Percentiles rank a stretch among this genome's conserved stretches.
Conservation (phyloP, 768 basidiomycete genomes). For the Lactarius sp. region DNA sequence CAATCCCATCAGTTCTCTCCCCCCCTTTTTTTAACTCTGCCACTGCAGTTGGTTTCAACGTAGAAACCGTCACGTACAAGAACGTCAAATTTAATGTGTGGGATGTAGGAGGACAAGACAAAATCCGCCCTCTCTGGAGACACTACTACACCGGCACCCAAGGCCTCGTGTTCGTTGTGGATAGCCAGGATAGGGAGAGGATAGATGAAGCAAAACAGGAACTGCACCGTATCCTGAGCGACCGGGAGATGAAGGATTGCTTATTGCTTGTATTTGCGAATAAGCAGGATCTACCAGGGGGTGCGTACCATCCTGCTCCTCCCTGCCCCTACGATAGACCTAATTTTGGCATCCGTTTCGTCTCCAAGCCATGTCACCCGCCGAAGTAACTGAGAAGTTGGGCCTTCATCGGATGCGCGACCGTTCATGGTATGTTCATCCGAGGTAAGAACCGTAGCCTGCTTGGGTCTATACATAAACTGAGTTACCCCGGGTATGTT, state of each 20-base stretch:
- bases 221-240: constrained; percentile 90
- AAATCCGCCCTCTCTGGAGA: constrained; percentile 96
- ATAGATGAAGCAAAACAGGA: constrained; percentile 97
- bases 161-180: constrained; percentile 96
- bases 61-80: constrained; percentile 99
- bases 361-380: constrained; percentile 89
- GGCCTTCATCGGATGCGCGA: constrained; percentile 95
- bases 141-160: constrained; percentile 99
- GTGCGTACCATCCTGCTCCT: constrained; percentile 40
- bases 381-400: constrained; percentile 96
- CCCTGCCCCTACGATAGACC: background rate
- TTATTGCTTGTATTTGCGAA: constrained; percentile 97
- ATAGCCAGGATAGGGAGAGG: constrained; percentile 91
- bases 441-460: constrained; percentile 57
- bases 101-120: constrained; percentile 99
- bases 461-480: background rate
- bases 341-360: background rate
- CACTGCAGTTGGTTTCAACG: constrained; percentile 90
- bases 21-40: background rate
- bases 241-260: constrained; percentile 98
- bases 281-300: constrained; percentile 97
- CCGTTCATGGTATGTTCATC: constrained; percentile 98
- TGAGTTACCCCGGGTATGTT: background rate
- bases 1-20: background rate
- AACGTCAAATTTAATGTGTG: constrained; percentile 94